Percentiles rank a stretch among this genome's conserved stretches.
Conservation (phyloP, 495 filamentous ascomycete genomes). For the Penicillium dipodomyicola region DNA sequence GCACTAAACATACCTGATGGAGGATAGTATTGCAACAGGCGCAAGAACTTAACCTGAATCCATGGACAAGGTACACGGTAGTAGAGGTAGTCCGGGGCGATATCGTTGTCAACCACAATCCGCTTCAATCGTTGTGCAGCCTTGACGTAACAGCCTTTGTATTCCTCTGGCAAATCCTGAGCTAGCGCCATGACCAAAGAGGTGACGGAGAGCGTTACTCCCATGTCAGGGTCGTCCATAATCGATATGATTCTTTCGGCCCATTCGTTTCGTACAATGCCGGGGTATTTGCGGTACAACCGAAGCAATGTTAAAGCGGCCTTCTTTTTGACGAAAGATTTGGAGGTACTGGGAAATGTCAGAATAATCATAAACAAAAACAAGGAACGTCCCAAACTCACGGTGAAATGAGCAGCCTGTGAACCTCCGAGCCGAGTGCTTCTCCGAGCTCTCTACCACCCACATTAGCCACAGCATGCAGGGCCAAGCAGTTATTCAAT, state of each 20-base stretch:
- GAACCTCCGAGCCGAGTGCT: slow-evolving; percentile 87
- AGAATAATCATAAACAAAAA: slow-evolving; percentile 14
- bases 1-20: slow-evolving; percentile 71
- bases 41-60: slow-evolving; percentile 93
- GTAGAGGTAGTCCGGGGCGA: slow-evolving; percentile 85
- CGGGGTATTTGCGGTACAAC: slow-evolving; percentile 89
- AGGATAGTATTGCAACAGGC: slow-evolving; percentile 91
- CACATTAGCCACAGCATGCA: slow-evolving; percentile 98
- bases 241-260: slow-evolving; percentile 94
- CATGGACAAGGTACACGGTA: slow-evolving; percentile 99
- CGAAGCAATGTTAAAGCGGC: slow-evolving; percentile 94
- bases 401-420: slow-evolving; percentile 93
- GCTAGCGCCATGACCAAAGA: slow-evolving; percentile 95
- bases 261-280: slow-evolving; percentile 95
- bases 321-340: slow-evolving; percentile 99
- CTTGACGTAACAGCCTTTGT: slow-evolving; percentile 91
- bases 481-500: slow-evolving; percentile 93
- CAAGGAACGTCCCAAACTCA: slow-evolving; percentile 45
- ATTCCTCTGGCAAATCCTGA: slow-evolving; percentile 89
- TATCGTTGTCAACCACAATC: slow-evolving; percentile 85
- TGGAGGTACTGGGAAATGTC: slow-evolving; percentile 68
- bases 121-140: slow-evolving; percentile 85
- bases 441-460: slow-evolving; percentile 97
- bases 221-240: slow-evolving; percentile 96
- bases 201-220: slow-evolving; percentile 91